These are phyloP conservation scores for Termitomyces sp. DNA, from an alignment of 768 basidiomycete genomes.

Conservation along the genomic window DNA sequence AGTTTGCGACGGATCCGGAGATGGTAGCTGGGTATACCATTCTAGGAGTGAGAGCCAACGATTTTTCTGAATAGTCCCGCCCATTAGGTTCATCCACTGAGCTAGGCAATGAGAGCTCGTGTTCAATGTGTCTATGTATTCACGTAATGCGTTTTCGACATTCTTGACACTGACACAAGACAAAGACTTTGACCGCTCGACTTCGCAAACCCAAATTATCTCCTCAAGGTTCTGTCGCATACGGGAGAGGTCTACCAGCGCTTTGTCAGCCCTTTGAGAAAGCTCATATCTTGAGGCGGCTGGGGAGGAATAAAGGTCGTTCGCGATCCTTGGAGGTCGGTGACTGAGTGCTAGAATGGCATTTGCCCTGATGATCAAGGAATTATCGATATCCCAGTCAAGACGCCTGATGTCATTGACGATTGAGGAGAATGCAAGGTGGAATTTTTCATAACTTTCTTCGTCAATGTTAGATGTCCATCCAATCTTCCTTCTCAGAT, in stretches of 20 bases:
- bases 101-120: neutral
- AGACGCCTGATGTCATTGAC: neutral
- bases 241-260: neutral
- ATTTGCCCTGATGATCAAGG: neutral
- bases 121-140: neutral
- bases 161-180: neutral
- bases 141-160: neutral
- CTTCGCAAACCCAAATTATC: neutral
- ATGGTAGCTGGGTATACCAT: neutral
- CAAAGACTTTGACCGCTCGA: neutral
- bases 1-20: neutral
- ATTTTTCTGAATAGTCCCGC: neutral
- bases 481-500: neutral
- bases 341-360: neutral
- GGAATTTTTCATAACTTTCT: neutral
- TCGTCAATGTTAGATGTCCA: neutral
- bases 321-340: neutral
- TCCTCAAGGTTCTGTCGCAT: conserved; percentile 1
- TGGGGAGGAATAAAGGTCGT: neutral
- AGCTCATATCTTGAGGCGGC: neutral
- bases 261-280: neutral
- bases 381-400: conserved; percentile 1
- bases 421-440: neutral
- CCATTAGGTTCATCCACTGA: neutral
- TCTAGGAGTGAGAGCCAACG: conserved; percentile 1